Percentiles rank a stretch among this genome's conserved stretches.
These are phyloP conservation scores for Pyrenochaeta sp. DNA, from an alignment of 2,329 filamentous ascomycete genomes.

Conservation along the genomic window DNA sequence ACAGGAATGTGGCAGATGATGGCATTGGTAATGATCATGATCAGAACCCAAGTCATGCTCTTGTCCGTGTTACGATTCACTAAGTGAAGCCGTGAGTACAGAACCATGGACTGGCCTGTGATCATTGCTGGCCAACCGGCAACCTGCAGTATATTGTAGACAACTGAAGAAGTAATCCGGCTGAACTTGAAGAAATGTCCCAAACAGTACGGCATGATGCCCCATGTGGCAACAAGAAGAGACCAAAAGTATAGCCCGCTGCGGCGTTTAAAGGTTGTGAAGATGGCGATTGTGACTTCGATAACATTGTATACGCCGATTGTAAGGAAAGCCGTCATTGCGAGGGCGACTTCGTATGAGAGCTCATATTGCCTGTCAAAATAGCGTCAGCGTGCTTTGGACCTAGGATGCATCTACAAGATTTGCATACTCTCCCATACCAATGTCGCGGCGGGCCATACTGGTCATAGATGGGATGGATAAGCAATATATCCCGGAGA, in stretches of 20 bases:
- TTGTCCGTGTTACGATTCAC: neutral
- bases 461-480: too few relatives aligned
- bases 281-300: constrained; percentile 33
- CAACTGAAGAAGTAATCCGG: neutral
- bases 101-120: constrained; percentile 66
- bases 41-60: constrained; percentile 1
- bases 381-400: too few relatives aligned
- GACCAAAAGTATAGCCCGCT: constrained; percentile 57
- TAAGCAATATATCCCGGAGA: too few relatives aligned
- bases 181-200: constrained; percentile 54
- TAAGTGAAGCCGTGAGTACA: constrained; percentile 62
- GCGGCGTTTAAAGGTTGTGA: constrained; percentile 54
- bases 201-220: constrained; percentile 53
- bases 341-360: too few relatives aligned
- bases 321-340: constrained; percentile 15
- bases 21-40: constrained; percentile 57
- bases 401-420: too few relatives aligned
- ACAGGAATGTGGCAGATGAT: constrained; percentile 56
- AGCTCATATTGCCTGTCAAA: too few relatives aligned
- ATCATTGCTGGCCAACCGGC: constrained; percentile 64
- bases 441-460: too few relatives aligned
- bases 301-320: constrained; percentile 40
- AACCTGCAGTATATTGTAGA: constrained; percentile 51
- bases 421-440: too few relatives aligned
- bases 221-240: constrained; percentile 52